Conservation (phyloP, 2,329 filamentous ascomycete genomes). For the Paecilomyces sp. region DNA sequence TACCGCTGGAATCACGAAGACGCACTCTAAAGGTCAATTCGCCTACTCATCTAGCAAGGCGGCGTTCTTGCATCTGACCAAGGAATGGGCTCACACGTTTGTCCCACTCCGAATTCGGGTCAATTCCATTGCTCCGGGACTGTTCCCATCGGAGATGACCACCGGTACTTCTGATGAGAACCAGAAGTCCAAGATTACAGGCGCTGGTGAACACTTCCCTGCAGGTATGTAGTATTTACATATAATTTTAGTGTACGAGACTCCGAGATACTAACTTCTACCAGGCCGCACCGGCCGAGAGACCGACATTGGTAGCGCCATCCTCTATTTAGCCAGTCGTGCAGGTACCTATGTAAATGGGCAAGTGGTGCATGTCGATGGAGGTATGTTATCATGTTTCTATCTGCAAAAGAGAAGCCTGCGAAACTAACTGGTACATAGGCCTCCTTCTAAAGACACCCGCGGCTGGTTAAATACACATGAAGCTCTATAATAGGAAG, state of each 20-base stretch:
- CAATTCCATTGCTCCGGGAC: conserved; percentile 51
- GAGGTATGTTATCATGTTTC: conserved; percentile 8
- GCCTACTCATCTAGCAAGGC: conserved; percentile 47
- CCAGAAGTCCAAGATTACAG: conserved; percentile 50
- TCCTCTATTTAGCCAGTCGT: conserved; percentile 43
- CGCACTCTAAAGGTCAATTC: conserved; percentile 44
- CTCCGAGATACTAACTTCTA: not conserved
- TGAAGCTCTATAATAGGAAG: not conserved
- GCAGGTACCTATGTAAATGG: conserved; percentile 45
- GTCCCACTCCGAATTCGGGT: conserved; percentile 50
- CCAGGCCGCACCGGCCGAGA: conserved; percentile 46
- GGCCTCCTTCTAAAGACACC: not conserved
- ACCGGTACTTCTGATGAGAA: conserved; percentile 44
- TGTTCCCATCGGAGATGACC: conserved; percentile 55
- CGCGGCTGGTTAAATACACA: not conserved
- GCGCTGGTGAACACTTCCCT: conserved; percentile 42
- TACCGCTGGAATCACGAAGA: conserved; percentile 47
- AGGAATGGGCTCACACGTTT: conserved; percentile 49
- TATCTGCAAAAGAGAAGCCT: not conserved
- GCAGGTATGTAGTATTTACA: conserved; percentile 26
- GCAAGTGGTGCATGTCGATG: conserved; percentile 30
- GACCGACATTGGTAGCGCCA: conserved; percentile 51
- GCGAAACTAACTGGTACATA: not conserved
- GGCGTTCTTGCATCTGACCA: conserved; percentile 46
- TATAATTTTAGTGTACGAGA: not conserved